These are phyloP conservation scores for Suillus weaverae DNA, from an alignment of 768 basidiomycete species.

Conservation along the genomic window DNA sequence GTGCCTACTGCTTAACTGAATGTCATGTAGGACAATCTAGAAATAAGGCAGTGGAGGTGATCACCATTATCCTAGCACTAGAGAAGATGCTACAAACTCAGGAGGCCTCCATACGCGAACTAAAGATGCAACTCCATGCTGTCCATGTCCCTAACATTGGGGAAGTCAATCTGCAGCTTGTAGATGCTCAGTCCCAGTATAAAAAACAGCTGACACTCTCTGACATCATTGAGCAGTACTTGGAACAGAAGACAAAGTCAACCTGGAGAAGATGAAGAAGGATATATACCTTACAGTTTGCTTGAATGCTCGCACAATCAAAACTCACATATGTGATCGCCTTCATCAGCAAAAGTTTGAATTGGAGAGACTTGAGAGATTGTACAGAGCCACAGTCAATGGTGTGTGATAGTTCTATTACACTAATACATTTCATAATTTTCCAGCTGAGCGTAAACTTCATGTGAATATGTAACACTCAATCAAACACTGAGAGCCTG, in stretches of 20 bases:
- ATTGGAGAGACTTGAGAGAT: constrained; percentile 23
- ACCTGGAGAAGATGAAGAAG: constrained; percentile 10
- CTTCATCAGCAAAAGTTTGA: constrained; percentile 30
- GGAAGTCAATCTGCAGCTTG: not conserved
- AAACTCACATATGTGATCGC: not conserved
- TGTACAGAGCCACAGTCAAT: constrained; percentile 3
- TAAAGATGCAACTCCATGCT: not conserved
- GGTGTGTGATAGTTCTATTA: not conserved
- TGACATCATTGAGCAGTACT: constrained; percentile 6
- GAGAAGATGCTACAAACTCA: not conserved
- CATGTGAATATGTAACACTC: constrained; percentile 26
- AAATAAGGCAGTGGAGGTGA: too few relatives aligned
- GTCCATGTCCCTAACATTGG: not conserved
- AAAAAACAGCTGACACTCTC: constrained; percentile 11
- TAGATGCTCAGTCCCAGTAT: not conserved
- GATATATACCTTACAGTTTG: constrained; percentile 12
- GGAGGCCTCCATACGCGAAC: not conserved
- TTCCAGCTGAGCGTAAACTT: constrained; percentile 24
- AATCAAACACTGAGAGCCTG: constrained; percentile 23
- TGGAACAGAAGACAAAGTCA: constrained; percentile 1
- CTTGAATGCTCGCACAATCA: constrained; percentile 7
- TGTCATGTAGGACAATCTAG: too few relatives aligned
- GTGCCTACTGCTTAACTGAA: not conserved
- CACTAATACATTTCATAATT: constrained; percentile 4
- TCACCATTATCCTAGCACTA: not conserved